phyloP scores from a whole-genome alignment of 2,329 filamentous ascomycete genomes.

The Huntiella abstrusa region DNA sequence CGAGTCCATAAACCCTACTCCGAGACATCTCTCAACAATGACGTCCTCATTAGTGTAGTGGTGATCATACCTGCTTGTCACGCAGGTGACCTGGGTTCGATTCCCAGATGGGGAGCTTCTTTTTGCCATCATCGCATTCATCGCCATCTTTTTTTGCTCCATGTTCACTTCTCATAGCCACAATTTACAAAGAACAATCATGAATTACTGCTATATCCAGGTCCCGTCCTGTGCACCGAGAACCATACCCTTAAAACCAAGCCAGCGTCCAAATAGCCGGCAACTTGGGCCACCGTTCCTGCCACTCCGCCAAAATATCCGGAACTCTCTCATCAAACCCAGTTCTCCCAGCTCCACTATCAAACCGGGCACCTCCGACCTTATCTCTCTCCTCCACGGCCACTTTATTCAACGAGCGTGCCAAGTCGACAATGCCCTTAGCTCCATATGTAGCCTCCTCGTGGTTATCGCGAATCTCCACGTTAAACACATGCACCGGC shows the following conservation, averaged over 20 bases:
- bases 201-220: too few relatives aligned
- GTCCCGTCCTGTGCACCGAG: background rate
- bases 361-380: conserved; percentile 46
- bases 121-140: background rate
- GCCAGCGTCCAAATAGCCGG: conserved; percentile 87
- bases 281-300: conserved; percentile 81
- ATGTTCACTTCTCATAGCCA: too few relatives aligned
- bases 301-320: conserved; percentile 80
- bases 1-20: background rate
- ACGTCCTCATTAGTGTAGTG: conserved; percentile 11
- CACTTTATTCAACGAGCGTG: conserved; percentile 62
- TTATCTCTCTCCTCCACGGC: conserved; percentile 58
- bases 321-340: conserved; percentile 88
- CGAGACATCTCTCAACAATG: background rate
- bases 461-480: conserved; percentile 96
- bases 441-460: conserved; percentile 88
- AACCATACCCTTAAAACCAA: conserved; percentile 51
- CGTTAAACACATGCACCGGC: conserved; percentile 93
- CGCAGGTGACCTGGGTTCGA: conserved; percentile 11
- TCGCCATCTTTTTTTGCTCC: too few relatives aligned
- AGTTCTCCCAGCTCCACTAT: conserved; percentile 46
- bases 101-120: conserved; percentile 10
- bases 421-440: conserved; percentile 78
- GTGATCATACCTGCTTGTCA: conserved; percentile 11
- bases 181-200: too few relatives aligned